A percentile compares a stretch with the other conserved stretches of the same genome.
Conservation (phyloP, 2,329 filamentous ascomycete species). For the Furcasterigmium furcatum region DNA sequence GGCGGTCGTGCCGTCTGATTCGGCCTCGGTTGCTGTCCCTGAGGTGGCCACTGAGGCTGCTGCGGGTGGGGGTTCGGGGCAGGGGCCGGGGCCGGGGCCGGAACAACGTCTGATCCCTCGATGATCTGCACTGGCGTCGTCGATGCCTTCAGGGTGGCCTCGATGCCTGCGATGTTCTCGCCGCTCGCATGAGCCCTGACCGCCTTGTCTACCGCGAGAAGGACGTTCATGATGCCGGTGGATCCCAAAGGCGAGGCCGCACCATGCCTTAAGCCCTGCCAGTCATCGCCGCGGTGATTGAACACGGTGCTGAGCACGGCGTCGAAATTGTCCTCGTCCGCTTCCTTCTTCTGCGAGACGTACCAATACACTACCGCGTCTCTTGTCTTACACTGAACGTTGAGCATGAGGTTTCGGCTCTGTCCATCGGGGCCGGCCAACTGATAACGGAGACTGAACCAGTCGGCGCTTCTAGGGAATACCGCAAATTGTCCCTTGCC, state of each 20-base stretch:
- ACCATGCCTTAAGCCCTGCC: conserved; percentile 43
- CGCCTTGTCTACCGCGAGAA: conserved; percentile 44
- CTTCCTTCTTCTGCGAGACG: conserved; percentile 31
- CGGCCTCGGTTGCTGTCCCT: neutral
- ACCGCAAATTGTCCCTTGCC: conserved; percentile 47
- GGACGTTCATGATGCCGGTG: conserved; percentile 39
- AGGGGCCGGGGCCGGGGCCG: conserved; percentile 7
- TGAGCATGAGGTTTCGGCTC: conserved; percentile 40
- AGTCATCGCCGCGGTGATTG: conserved; percentile 38
- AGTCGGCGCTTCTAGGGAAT: conserved; percentile 52
- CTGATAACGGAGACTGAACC: conserved; percentile 53
- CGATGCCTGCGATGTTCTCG: conserved; percentile 7
- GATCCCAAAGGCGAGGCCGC: conserved; percentile 38
- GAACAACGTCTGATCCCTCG: conserved; percentile 9
- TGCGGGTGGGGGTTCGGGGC: conserved; percentile 3
- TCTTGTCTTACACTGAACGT: conserved; percentile 47
- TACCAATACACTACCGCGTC: conserved; percentile 50
- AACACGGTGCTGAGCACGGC: conserved; percentile 41
- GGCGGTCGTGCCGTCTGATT: neutral
- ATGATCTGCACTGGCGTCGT: conserved; percentile 10
- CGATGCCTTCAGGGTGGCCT: conserved; percentile 3
- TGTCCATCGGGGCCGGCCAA: conserved; percentile 25
- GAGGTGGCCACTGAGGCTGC: neutral
- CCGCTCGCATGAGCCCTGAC: conserved; percentile 31
- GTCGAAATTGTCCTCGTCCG: conserved; percentile 29